phyloP scores from a whole-genome alignment of 1,284 basidiomycete species.

The Tilletiopsis washingtonensis region DNA sequence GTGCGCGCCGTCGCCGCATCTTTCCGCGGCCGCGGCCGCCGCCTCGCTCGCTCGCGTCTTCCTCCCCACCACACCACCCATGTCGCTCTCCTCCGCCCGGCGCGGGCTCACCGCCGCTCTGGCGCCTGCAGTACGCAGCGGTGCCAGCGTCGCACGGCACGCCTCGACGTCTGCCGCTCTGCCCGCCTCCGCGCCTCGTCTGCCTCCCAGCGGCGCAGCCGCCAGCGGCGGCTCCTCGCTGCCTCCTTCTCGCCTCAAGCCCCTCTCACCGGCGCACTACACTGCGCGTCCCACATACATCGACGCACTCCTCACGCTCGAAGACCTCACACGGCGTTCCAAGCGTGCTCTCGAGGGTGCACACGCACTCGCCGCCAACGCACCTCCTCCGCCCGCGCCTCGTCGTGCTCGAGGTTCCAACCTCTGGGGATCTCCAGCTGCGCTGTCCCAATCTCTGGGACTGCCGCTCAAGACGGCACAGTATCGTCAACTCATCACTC shows the following conservation, averaged over 20 bases:
- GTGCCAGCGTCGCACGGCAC: too few species aligned
- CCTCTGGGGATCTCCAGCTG: slow-evolving; percentile 60
- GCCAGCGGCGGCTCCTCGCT: too few species aligned
- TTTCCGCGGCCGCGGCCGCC: too few species aligned
- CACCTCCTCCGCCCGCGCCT: slow-evolving; percentile 52
- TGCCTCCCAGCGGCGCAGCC: too few species aligned
- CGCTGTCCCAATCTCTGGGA: slow-evolving; percentile 58
- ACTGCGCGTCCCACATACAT: slow-evolving; percentile 73
- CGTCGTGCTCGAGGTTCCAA: slow-evolving; percentile 26
- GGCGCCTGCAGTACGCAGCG: too few species aligned
- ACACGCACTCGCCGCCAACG: slow-evolving; percentile 68
- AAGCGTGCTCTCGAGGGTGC: slow-evolving; percentile 59
- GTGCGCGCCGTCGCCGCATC: too few species aligned
- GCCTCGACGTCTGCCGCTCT: too few species aligned
- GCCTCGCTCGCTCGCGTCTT: too few species aligned
- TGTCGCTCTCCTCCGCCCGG: too few species aligned
- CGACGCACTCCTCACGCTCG: slow-evolving; percentile 64
- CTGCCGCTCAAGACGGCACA: slow-evolving; percentile 63
- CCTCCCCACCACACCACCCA: too few species aligned
- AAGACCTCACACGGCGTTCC: slow-evolving; percentile 59
- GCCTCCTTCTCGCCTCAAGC: slow-evolving; percentile 42
- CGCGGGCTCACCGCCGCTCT: too few species aligned
- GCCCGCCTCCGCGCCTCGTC: too few species aligned
- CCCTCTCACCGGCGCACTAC: slow-evolving; percentile 67
- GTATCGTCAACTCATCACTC: slow-evolving; percentile 60